These are phyloP conservation scores for Euphrasia confusa DNA, from an alignment of 257 asterid species.

Conservation along the genomic window DNA sequence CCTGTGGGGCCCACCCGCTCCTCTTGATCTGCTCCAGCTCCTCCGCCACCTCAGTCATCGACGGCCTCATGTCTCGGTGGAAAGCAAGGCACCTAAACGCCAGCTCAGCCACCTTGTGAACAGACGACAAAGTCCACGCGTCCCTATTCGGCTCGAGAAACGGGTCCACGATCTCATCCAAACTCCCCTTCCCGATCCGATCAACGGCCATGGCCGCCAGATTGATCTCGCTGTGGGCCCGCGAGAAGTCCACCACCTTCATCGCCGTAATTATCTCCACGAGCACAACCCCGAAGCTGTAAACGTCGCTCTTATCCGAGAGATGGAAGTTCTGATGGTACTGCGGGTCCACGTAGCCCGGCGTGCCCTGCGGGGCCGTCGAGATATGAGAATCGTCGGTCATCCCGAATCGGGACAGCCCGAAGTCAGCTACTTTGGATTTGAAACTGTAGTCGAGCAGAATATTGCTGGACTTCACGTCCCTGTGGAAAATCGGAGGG, in stretches of 20 bases:
- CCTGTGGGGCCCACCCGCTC: slow-evolving; percentile 73
- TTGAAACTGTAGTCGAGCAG: slow-evolving; percentile 63
- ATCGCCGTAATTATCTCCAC: slow-evolving; percentile 74
- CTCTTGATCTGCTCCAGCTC: slow-evolving; percentile 86
- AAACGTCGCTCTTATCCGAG: slow-evolving; percentile 90
- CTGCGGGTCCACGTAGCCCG: slow-evolving; percentile 91
- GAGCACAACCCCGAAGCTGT: slow-evolving; percentile 95
- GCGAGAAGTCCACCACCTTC: slow-evolving; percentile 82
- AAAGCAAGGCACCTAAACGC: slow-evolving; percentile 94
- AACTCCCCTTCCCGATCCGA: slow-evolving; percentile 68
- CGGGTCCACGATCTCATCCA: slow-evolving; percentile 83
- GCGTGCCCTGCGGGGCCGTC: slow-evolving; percentile 96
- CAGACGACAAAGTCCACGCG: slow-evolving; percentile 86
- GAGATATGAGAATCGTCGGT: slow-evolving; percentile 87
- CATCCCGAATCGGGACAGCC: slow-evolving; percentile 87
- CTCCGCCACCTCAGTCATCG: slow-evolving; percentile 89
- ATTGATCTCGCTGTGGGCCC: slow-evolving; percentile 75
- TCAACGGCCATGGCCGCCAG: slow-evolving; percentile 82
- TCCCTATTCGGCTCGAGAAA: slow-evolving; percentile 74
- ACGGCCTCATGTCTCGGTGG: slow-evolving; percentile 86
- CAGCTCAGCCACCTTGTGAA: slow-evolving; percentile 82
- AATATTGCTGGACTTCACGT: slow-evolving; percentile 83
- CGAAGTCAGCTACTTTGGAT: slow-evolving; percentile 89
- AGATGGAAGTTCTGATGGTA: slow-evolving; percentile 93
- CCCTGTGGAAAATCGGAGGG: slow-evolving; percentile 92